A percentile compares a stretch with the other conserved stretches of the same genome.
Evolutionary conservation across 1,284 basidiomycete genomes (phyloP).

Genomic region (Irpex sp.): DNA sequence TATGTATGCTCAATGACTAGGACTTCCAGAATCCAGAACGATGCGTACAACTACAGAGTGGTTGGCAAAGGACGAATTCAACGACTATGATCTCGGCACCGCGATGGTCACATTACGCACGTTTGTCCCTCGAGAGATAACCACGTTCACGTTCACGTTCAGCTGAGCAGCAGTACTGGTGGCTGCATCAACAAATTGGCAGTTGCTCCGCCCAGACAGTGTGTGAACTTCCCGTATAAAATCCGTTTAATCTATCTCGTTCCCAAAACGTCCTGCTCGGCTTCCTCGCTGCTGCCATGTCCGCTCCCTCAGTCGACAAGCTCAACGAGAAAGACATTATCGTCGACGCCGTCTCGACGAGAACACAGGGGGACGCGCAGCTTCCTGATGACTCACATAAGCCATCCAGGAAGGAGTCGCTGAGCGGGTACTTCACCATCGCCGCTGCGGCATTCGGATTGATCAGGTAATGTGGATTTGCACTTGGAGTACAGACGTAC

Average conservation of each 20-base stretch:
- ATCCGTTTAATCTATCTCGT: neutral
- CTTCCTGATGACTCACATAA: neutral
- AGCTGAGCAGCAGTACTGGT: no score
- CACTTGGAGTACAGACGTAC: neutral
- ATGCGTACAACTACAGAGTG: no score
- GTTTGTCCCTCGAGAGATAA: neutral
- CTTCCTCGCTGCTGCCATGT: neutral
- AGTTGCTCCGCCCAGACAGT: neutral
- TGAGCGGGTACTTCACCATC: conserved; percentile 61
- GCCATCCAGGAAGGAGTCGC: conserved; percentile 31
- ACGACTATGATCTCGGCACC: no score
- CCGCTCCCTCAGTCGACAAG: neutral
- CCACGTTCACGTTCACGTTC: no score
- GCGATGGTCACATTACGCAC: neutral
- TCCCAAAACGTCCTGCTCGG: neutral
- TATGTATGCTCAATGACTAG: neutral
- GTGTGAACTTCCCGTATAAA: neutral
- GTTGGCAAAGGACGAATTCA: no score
- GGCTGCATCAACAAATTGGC: neutral
- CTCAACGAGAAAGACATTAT: neutral
- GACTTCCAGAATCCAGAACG: neutral
- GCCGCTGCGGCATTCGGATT: conserved; percentile 62
- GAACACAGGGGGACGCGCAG: neutral
- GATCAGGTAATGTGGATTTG: conserved; percentile 36
- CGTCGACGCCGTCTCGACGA: neutral